phyloP scores from a whole-genome alignment of 2,329 filamentous ascomycete species.

The Hypoxylon sp. region DNA sequence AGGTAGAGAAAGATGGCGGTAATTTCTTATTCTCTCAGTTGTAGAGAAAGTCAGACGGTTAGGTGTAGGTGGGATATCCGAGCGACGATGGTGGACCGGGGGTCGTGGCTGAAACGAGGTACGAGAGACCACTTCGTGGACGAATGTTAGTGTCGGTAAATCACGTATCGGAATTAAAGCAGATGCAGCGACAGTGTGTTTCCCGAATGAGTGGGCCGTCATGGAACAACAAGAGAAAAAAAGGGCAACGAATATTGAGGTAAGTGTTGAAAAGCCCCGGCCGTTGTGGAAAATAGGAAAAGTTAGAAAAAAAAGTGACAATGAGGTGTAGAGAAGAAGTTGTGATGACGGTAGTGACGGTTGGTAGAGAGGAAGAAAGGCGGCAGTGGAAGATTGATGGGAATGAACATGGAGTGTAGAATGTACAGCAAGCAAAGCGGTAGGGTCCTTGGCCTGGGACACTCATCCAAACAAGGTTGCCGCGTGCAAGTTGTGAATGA shows the following conservation, averaged over 20 bases:
- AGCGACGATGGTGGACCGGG: constrained; percentile 21
- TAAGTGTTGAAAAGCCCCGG: constrained; percentile 6
- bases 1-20: constrained; percentile 14
- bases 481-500: constrained; percentile 51
- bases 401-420: constrained; percentile 34
- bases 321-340: constrained; percentile 26
- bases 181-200: constrained; percentile 6
- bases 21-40: constrained; percentile 4
- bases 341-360: constrained; percentile 36
- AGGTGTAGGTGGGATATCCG: constrained; percentile 18
- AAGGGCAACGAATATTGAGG: constrained; percentile 1
- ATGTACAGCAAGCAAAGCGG: constrained; percentile 30
- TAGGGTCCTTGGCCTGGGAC: constrained; percentile 36
- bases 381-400: constrained; percentile 45
- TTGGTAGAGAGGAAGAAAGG: constrained; percentile 36
- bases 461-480: constrained; percentile 47
- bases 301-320: constrained; percentile 17
- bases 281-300: constrained; percentile 9
- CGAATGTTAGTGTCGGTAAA: constrained; percentile 45
- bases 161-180: constrained; percentile 28
- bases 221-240: constrained; percentile 3
- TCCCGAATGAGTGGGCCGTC: constrained; percentile 14
- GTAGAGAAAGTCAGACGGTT: constrained; percentile 8
- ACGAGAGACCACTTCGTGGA: constrained; percentile 38
- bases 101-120: constrained; percentile 36